Conservation (phyloP, 164 flowering plant genomes). For the Paratinospora sagittata region DNA sequence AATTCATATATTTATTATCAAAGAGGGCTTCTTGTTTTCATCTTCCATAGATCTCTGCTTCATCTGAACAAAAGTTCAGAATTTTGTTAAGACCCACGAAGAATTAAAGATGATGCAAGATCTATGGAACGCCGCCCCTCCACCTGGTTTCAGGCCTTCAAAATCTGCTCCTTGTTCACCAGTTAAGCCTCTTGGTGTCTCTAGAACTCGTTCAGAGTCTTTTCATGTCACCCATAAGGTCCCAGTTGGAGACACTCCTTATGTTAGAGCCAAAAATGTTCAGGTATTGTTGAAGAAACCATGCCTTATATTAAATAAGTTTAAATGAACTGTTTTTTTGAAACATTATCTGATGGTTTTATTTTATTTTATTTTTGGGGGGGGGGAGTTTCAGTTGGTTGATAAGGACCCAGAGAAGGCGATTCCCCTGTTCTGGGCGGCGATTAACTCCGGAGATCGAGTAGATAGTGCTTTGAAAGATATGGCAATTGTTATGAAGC, state of each 20-base stretch:
- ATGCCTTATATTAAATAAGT: background rate
- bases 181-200: conserved; percentile 61
- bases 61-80: conserved; percentile 12
- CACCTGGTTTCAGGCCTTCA: conserved; percentile 67
- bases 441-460: conserved; percentile 96
- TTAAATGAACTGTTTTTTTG: background rate
- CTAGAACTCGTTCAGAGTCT: conserved; percentile 70
- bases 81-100: background rate
- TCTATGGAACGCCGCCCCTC: conserved; percentile 76
- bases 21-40: background rate
- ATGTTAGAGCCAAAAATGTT: conserved; percentile 91
- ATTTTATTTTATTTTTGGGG: background rate
- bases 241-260: conserved; percentile 92
- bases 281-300: conserved; percentile 39
- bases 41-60: conserved; percentile 19
- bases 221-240: conserved; percentile 85
- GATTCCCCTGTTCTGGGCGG: conserved; percentile 95
- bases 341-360: conserved; percentile 13
- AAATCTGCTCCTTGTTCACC: conserved; percentile 96
- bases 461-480: conserved; percentile 98
- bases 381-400: conserved; percentile 53
- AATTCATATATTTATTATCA: too few species aligned
- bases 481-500: conserved; percentile 99
- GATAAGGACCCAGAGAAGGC: conserved; percentile 97
- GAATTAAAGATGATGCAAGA: conserved; percentile 63